Evolutionary conservation across 495 filamentous ascomycete species (phyloP).

Genomic region (Chaetomidium leptoderma): DNA sequence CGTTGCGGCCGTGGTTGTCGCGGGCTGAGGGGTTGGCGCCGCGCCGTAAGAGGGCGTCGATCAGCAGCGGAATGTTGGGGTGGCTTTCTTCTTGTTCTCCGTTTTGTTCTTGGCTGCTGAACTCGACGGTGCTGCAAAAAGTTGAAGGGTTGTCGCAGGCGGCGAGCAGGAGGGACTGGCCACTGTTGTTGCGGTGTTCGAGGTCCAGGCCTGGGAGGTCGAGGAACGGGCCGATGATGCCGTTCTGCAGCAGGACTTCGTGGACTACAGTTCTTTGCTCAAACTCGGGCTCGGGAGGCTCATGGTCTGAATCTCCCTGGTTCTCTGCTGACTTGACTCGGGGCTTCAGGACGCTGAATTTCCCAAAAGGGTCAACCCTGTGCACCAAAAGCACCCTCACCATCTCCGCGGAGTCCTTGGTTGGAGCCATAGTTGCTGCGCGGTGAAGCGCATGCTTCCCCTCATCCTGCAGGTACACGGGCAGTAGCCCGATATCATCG

Average conservation of each 20-base stretch:
- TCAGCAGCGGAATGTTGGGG: not conserved
- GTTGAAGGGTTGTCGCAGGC: not conserved
- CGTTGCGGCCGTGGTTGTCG: constrained; percentile 16
- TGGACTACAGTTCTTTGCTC: constrained; percentile 19
- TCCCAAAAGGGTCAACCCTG: constrained; percentile 24
- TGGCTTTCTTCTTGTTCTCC: not conserved
- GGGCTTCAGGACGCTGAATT: not conserved
- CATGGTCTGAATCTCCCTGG: not conserved
- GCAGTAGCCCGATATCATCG: not conserved
- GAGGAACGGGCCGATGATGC: constrained; percentile 16
- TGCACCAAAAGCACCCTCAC: constrained; percentile 21
- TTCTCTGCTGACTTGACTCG: not conserved
- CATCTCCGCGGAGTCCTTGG: constrained; percentile 27
- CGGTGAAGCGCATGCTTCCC: constrained; percentile 9
- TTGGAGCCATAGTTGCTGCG: too few species aligned
- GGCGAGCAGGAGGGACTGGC: constrained; percentile 22
- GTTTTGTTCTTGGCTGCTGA: too few species aligned
- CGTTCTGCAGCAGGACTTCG: constrained; percentile 6
- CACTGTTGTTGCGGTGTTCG: constrained; percentile 17
- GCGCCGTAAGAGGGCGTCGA: constrained; percentile 14
- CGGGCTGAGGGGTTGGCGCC: constrained; percentile 14
- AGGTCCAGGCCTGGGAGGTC: constrained; percentile 15
- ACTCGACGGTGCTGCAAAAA: not conserved
- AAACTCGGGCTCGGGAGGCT: not conserved
- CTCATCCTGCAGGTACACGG: not conserved